A percentile compares a stretch with the other conserved stretches of the same genome.
Evolutionary conservation across 2,329 filamentous ascomycete species (phyloP).

Genomic region (Paradendryphiella salina): DNA sequence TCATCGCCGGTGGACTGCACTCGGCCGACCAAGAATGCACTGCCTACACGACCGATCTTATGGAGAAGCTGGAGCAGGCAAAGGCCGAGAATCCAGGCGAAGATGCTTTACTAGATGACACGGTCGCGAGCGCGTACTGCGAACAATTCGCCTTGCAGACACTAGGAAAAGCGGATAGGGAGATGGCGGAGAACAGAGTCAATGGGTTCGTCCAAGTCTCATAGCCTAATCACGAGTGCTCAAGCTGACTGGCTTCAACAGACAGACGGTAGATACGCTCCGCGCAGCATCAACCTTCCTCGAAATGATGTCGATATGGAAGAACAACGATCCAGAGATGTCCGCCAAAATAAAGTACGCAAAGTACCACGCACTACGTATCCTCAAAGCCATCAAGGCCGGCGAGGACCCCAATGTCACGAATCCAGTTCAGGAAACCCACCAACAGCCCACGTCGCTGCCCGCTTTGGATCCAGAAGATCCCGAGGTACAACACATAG

Average conservation of each 20-base stretch:
- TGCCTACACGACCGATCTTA: conserved; percentile 77
- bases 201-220: conserved; percentile 62
- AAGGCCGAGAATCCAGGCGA: conserved; percentile 75
- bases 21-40: conserved; percentile 75
- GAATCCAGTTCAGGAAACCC: conserved; percentile 70
- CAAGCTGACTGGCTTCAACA: conserved; percentile 41
- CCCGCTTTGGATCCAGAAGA: conserved; percentile 64
- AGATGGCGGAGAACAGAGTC: conserved; percentile 79
- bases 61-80: conserved; percentile 87
- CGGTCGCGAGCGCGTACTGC: conserved; percentile 85
- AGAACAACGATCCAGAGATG: conserved; percentile 70
- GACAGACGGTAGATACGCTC: conserved; percentile 92
- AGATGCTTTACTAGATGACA: conserved; percentile 82
- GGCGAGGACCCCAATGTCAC: conserved; percentile 90
- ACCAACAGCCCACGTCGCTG: conserved; percentile 39
- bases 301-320: conserved; percentile 83
- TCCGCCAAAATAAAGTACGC: conserved; percentile 91
- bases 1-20: conserved; percentile 80
- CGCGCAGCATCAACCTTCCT: conserved; percentile 91
- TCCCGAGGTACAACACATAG: conserved; percentile 63
- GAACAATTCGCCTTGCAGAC: conserved; percentile 92
- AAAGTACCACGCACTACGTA: conserved; percentile 92
- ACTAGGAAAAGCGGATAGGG: conserved; percentile 79
- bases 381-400: conserved; percentile 86
- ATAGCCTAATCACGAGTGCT: not conserved